Base-by-base conservation (phyloP, 108 stramenopile species). In the Discostella stelligeroides region DNA sequence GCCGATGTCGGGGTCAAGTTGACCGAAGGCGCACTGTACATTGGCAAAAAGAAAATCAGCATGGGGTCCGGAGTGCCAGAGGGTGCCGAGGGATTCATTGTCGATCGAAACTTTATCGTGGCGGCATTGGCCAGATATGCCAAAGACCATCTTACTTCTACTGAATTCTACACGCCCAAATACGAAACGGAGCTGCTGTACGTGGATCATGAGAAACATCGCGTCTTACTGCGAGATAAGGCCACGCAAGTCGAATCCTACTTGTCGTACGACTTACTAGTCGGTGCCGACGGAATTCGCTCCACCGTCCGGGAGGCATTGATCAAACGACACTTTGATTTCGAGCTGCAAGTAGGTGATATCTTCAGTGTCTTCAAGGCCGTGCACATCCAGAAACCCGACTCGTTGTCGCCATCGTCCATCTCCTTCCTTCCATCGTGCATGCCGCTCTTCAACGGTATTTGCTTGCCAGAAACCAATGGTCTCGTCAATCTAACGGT, bases 21-120 rank as follows among this genome's bases (percentile, higher is more conserved):
- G 4, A 50, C 23, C 0, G 68, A 73, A 28, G 21, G 46, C 1
- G 47, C 27, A 38, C 54, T 86, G 11, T 70, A 55, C 62, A 10
- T 82, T 4, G 81, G 81, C 12, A 18, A 20, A 2, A 83, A 73
- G 57, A 71, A 66, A 27, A 61, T 86, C 11, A 63, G 30, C 8
- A 58, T 10, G 7, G 28, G 18, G 13, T 7, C 5, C n/a, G 21
- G 24, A 54, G 2, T 27, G 40, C 1, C 49, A 29, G 18, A 51
- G 41, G 2, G 1, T n/a, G 0, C 7, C 3, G 34, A 77, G 29
- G 63, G 18, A 17, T 86, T 82, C 43, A 84, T 81, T 68, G 83
- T 86, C 17, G 85, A 86, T 69, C 40, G 85, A 6, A 86, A 86
- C 63, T 83, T 77, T 55, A 80, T 86, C 42, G 75, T 76, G 18